Conservation (phyloP, 768 basidiomycete genomes). For the Tylopilus felleus region DNA sequence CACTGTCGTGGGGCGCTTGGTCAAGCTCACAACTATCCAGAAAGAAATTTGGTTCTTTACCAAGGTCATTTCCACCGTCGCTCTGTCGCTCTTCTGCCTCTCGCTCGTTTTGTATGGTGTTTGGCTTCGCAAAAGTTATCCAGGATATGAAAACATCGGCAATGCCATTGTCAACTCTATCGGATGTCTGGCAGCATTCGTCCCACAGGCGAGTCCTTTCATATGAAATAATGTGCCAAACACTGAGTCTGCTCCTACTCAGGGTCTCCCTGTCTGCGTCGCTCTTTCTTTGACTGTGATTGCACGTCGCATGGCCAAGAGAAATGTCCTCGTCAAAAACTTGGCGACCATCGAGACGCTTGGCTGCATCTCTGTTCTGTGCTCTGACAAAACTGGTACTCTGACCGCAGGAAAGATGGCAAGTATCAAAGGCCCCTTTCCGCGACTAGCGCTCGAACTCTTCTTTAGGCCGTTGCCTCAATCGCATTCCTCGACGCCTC, state of each 20-base stretch:
- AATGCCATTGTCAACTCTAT: slow-evolving; percentile 38
- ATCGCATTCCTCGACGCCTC: too few relatives aligned
- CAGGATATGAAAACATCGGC: slow-evolving; percentile 35
- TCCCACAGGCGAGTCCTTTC: slow-evolving; percentile 34
- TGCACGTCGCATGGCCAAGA: too few relatives aligned
- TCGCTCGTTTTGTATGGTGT: slow-evolving; percentile 41
- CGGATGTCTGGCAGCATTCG: slow-evolving; percentile 38
- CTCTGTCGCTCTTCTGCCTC: slow-evolving; percentile 38
- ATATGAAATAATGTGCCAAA: not conserved
- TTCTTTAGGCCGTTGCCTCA: too few relatives aligned
- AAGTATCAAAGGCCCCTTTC: not conserved
- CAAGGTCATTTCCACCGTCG: slow-evolving; percentile 46
- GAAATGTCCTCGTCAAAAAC: not conserved
- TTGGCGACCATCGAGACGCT: not conserved
- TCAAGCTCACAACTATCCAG: slow-evolving; percentile 48
- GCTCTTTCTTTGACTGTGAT: slow-evolving; percentile 48
- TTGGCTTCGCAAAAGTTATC: slow-evolving; percentile 38
- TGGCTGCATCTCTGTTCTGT: not conserved
- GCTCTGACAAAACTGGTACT: not conserved
- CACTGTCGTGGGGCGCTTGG: slow-evolving; percentile 51
- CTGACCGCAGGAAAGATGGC: too few relatives aligned
- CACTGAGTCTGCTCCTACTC: not conserved
- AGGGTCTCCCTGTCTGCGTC: slow-evolving; percentile 42
- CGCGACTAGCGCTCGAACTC: too few relatives aligned
- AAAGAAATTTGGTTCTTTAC: slow-evolving; percentile 50